Conservation (phyloP, 139 green algal species). For the Edaphochlamys debaryana region DNA sequence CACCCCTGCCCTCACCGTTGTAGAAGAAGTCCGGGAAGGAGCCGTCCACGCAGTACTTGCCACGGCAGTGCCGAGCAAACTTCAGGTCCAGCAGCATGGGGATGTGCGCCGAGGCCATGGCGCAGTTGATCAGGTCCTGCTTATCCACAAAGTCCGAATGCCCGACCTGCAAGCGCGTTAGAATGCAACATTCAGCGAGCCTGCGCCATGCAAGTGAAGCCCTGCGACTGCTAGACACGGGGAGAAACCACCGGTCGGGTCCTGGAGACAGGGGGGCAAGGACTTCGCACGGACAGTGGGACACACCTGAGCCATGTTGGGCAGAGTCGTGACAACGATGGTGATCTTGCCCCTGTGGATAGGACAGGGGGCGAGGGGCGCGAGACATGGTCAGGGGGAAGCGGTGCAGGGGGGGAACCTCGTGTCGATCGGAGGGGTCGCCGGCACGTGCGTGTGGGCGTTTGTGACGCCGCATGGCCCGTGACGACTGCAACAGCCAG, state of each 20-base stretch:
- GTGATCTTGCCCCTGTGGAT: slow-evolving; percentile 40
- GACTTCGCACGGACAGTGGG: too few species aligned
- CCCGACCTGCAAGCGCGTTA: slow-evolving; percentile 10
- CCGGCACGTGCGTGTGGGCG: too few species aligned
- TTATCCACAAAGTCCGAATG: slow-evolving; percentile 63
- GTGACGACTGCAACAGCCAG: too few species aligned
- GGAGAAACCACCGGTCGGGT: too few species aligned
- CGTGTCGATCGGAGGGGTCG: too few species aligned
- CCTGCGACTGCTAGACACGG: too few species aligned
- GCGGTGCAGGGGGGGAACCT: too few species aligned
- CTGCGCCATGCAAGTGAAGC: too few species aligned
- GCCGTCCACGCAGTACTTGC: slow-evolving; percentile 62
- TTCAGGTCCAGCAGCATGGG: slow-evolving; percentile 63
- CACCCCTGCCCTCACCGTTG: slow-evolving; percentile 36
- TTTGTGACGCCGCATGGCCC: too few species aligned
- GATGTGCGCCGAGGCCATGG: slow-evolving; percentile 63
- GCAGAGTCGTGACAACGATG: slow-evolving; percentile 58
- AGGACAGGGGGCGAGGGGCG: background rate
- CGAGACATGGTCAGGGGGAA: too few species aligned
- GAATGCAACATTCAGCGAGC: too few species aligned
- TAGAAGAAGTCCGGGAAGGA: slow-evolving; percentile 60
- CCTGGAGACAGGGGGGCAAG: too few species aligned
- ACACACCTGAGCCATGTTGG: slow-evolving; percentile 46
- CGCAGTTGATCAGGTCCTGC: slow-evolving; percentile 61
- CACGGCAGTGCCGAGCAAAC: slow-evolving; percentile 47